Percentiles rank a stretch among this genome's conserved stretches.
Conservation (phyloP, 306 rosid species). For the Amphicarpaea edgeworthii region DNA sequence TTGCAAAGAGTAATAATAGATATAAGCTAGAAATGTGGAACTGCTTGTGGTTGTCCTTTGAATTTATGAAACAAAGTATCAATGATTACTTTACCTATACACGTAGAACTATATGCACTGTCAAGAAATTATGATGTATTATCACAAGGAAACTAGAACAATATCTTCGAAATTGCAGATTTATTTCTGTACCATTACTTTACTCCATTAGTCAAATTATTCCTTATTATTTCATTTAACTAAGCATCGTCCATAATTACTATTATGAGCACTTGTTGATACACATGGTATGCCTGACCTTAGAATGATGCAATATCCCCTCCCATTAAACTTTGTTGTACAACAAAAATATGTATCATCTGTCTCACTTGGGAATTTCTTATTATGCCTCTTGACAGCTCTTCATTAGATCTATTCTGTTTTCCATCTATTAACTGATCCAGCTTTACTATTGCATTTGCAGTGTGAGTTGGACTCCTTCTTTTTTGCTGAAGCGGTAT, state of each 20-base stretch:
- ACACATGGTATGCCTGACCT: conserved; percentile 15
- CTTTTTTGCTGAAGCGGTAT: conserved; percentile 95
- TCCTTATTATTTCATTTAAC: conserved; percentile 5
- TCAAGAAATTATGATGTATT: conserved; percentile 31
- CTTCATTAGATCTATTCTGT: conserved; percentile 32
- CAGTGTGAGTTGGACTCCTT: conserved; percentile 99
- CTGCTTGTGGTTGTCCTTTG: conserved; percentile 15
- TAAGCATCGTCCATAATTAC: conserved; percentile 16
- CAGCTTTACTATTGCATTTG: conserved; percentile 48
- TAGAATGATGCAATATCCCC: conserved; percentile 7
- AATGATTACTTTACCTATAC: conserved; percentile 13
- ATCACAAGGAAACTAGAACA: conserved; percentile 34
- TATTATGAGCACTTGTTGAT: conserved; percentile 7
- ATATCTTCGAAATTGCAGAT: conserved; percentile 26
- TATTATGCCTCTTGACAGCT: conserved; percentile 31
- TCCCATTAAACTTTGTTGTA: not conserved
- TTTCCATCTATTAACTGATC: conserved; percentile 46
- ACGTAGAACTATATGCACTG: not conserved
- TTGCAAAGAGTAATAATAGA: conserved; percentile 32
- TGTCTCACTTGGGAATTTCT: conserved; percentile 23
- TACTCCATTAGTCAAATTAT: conserved; percentile 30
- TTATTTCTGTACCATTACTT: conserved; percentile 15
- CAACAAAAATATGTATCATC: conserved; percentile 5
- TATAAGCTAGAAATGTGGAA: conserved; percentile 34
- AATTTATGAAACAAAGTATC: conserved; percentile 37